Evolutionary conservation across 257 asterid species (phyloP).

Genomic region (Salvia rosmarinus): DNA sequence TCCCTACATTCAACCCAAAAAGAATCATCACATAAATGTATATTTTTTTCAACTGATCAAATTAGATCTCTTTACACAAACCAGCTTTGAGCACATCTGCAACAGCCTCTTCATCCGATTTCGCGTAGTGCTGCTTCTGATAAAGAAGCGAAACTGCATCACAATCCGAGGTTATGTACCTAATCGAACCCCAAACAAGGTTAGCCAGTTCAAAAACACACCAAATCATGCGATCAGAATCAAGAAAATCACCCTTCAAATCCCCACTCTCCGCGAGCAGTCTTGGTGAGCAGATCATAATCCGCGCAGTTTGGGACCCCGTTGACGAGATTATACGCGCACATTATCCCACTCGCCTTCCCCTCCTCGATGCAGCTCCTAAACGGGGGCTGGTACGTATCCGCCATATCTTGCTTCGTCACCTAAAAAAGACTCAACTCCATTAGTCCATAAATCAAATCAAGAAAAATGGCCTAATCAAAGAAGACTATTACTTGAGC

Average conservation of each 20-base stretch:
- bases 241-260: conserved; percentile 53
- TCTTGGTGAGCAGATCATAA: conserved; percentile 53
- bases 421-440: conserved; percentile 32
- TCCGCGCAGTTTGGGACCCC: conserved; percentile 61
- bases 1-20: conserved; percentile 40
- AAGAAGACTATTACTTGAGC: conserved; percentile 42
- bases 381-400: conserved; percentile 61
- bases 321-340: conserved; percentile 57
- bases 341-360: conserved; percentile 56
- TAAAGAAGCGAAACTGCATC: conserved; percentile 58
- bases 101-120: conserved; percentile 71
- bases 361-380: conserved; percentile 48
- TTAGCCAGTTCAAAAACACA: background rate
- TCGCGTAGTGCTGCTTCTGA: conserved; percentile 52
- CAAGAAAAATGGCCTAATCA: too few species aligned
- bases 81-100: conserved; percentile 78
- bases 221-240: background rate
- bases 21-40: background rate
- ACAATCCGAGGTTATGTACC: conserved; percentile 70
- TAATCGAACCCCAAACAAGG: conserved; percentile 16
- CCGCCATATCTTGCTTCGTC: conserved; percentile 57
- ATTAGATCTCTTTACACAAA: background rate
- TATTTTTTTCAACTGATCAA: background rate
- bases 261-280: conserved; percentile 70
- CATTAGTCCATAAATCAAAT: conserved; percentile 15